phyloP scores from a whole-genome alignment of 2,329 filamentous ascomycete species.

The Davidsoniella australis region DNA sequence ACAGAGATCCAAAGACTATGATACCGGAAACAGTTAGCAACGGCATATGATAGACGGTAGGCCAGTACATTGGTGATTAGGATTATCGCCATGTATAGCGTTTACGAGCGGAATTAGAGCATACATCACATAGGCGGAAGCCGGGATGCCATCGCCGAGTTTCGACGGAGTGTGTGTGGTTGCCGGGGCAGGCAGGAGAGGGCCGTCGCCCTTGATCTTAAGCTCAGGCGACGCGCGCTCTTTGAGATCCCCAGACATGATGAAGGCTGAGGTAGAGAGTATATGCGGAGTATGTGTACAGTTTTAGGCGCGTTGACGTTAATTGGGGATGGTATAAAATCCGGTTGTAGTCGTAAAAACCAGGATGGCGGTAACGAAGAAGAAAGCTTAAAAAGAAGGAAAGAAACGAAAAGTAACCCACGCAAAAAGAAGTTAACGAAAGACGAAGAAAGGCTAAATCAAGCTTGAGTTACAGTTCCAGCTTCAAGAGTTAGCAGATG shows the following conservation, averaged over 20 bases:
- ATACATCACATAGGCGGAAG: slow-evolving; percentile 68
- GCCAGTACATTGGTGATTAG: neutral
- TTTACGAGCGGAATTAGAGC: slow-evolving; percentile 16
- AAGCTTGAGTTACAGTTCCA: neutral
- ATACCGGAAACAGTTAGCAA: neutral
- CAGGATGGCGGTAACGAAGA: neutral
- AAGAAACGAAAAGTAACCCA: neutral
- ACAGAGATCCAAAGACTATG: slow-evolving; percentile 58
- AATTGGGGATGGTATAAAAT: neutral
- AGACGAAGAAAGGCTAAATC: slow-evolving; percentile 1
- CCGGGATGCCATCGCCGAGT: slow-evolving; percentile 54
- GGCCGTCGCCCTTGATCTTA: slow-evolving; percentile 32
- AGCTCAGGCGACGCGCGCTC: slow-evolving; percentile 66
- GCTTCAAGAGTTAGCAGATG: neutral
- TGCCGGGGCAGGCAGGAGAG: slow-evolving; percentile 44
- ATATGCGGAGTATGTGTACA: neutral
- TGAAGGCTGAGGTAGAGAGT: slow-evolving; percentile 10
- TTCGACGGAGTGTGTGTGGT: slow-evolving; percentile 61
- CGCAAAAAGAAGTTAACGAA: neutral
- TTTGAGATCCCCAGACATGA: slow-evolving; percentile 51
- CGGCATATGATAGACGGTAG: neutral
- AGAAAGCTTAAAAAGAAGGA: neutral
- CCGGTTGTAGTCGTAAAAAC: neutral
- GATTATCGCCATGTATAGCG: neutral
- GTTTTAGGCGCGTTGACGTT: slow-evolving; percentile 1